phyloP scores from a whole-genome alignment of 768 basidiomycete species.

The Paxillus rubicundulus region DNA sequence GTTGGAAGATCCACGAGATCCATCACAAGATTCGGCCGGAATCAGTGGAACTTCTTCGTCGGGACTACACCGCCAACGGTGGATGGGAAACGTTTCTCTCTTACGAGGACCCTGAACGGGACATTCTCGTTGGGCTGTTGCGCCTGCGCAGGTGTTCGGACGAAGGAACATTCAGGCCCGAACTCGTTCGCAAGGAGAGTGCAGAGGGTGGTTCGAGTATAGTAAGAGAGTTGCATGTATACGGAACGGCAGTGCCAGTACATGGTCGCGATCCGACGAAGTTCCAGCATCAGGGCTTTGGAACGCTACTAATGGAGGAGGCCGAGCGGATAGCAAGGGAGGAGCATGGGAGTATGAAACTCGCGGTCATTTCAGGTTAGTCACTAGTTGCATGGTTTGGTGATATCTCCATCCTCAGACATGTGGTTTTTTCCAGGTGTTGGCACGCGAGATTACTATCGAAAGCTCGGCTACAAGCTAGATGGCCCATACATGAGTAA shows the following conservation, averaged over 20 bases:
- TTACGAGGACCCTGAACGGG: conserved; percentile 96
- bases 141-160: conserved; percentile 93
- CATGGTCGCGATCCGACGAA: conserved; percentile 97
- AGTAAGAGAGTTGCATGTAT: conserved; percentile 94
- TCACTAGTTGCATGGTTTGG: conserved; percentile 1
- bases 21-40: conserved; percentile 97
- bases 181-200: conserved; percentile 69
- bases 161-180: conserved; percentile 94
- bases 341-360: conserved; percentile 92
- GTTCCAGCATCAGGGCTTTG: conserved; percentile 97
- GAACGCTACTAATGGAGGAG: conserved; percentile 97
- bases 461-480: conserved; percentile 88
- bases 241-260: conserved; percentile 96
- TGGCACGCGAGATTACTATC: conserved; percentile 96
- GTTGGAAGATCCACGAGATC: conserved; percentile 87
- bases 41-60: conserved; percentile 88
- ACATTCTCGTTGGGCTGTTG: conserved; percentile 92
- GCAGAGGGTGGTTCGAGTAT: conserved; percentile 84
- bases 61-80: conserved; percentile 96
- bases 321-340: conserved; percentile 96
- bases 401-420: neutral
- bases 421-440: conserved; percentile 56
- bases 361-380: conserved; percentile 95
- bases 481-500: conserved; percentile 99
- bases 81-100: conserved; percentile 99